Evolutionary conservation across 2,329 filamentous ascomycete genomes (phyloP), one percentile per base, ranked within the genome.

Genomic region (Calonectria hongkongensis): DNA sequence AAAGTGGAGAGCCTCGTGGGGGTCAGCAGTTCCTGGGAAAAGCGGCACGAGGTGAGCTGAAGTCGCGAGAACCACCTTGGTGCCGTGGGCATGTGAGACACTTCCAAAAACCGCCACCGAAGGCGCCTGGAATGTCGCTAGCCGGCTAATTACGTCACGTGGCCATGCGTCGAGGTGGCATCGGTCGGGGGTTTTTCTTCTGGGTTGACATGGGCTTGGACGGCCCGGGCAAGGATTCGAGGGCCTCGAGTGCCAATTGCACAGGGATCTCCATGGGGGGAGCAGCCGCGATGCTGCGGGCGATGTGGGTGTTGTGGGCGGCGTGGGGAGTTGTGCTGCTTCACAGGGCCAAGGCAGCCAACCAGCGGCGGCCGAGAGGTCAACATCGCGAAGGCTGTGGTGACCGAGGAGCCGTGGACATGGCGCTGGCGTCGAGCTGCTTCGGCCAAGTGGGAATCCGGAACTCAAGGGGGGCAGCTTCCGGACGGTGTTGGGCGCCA

Each of bases 91-190:
- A 79, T 77, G 78, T 73, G 78, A 79, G 74, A 72, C 18, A 78
- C 70, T 79, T 51, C 78, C 76, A 25, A 74, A 78, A 78, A 73
- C 66, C 68, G 76, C 73, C 73, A 79, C 78, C 78, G 76, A 79
- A 41, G 48, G 58, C 21, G 27, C 18, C 56, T 54, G 45, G 41
- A 73, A 72, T 72, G 66, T 21, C 66, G 70, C 74, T 71, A 74
- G 70, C 73, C 74, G 72, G 43, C 25, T 69, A 69, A 74, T 74
- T 79, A 78, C 78, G 78, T 79, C 78, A 79, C 74, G 68, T 54
- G 58, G 68, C 33, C 54, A 71, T 71, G 60, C 25, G 28, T 30
- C 70, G 50, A 68, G 48, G 64, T 70, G 63, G 76, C 47, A 68
- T 64, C 56, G 48, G 56, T 48, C 69, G 58, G 15, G 68, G 67